phyloP scores from a whole-genome alignment of 2,329 filamentous ascomycete genomes.

The Sclerotinia subarctica region DNA sequence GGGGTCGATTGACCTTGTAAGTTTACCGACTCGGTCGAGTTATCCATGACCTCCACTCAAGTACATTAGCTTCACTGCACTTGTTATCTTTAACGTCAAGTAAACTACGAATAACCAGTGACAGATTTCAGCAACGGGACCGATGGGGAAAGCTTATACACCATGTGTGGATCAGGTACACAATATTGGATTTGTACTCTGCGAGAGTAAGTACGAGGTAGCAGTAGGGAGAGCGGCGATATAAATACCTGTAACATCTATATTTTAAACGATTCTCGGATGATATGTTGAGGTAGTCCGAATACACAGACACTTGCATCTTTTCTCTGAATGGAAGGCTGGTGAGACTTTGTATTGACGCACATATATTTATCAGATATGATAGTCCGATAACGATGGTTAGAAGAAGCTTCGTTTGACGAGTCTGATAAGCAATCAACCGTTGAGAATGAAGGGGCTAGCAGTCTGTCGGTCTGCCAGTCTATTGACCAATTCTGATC shows the following conservation, averaged over 20 bases:
- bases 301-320: no score
- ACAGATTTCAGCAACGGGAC: no score
- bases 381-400: background rate
- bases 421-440: background rate
- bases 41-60: background rate
- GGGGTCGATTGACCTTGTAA: background rate
- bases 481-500: no score
- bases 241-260: no score
- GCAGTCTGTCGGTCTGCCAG: no score
- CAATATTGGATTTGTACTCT: no score
- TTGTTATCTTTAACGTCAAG: background rate
- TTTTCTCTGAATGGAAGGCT: background rate
- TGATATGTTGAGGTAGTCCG: background rate
- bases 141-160: no score
- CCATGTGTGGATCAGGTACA: no score
- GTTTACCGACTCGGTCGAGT: background rate
- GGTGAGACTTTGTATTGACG: background rate
- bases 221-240: no score
- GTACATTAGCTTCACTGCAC: slow-evolving; percentile 8
- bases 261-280: no score
- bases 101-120: no score
- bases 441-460: background rate
- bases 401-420: background rate
- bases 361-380: background rate
- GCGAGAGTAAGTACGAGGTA: no score